Percentiles rank a stretch among this genome's conserved stretches.
Conservation (phyloP, 495 filamentous ascomycete species). For the Penicillium chermesinum region DNA sequence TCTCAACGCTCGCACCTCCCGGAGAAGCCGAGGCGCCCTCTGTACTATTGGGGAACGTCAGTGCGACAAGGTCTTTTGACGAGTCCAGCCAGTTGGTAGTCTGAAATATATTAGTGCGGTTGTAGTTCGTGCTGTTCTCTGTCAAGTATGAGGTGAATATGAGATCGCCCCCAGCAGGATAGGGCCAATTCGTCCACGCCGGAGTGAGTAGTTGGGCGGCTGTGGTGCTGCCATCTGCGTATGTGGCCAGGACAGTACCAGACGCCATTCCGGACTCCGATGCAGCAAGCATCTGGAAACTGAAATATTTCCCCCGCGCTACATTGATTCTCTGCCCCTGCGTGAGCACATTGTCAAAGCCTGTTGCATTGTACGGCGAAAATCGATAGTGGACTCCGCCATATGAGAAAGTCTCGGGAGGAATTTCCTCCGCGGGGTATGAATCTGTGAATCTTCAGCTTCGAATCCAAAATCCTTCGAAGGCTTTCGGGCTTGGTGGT, state of each 20-base stretch:
- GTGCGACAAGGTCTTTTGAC: constrained; percentile 35
- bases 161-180: constrained; percentile 45
- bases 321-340: constrained; percentile 38
- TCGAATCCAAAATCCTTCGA: too few species aligned
- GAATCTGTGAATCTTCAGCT: constrained; percentile 21
- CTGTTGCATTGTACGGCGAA: constrained; percentile 38
- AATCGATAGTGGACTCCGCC: constrained; percentile 44
- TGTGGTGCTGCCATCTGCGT: constrained; percentile 38
- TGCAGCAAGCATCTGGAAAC: constrained; percentile 44
- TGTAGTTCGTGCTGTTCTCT: constrained; percentile 40
- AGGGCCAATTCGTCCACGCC: constrained; percentile 45
- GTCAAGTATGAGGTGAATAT: constrained; percentile 46
- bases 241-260: constrained; percentile 43
- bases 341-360: constrained; percentile 42
- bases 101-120: constrained; percentile 50
- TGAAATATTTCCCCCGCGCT: constrained; percentile 33
- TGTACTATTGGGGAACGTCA: constrained; percentile 34
- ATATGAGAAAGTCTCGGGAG: constrained; percentile 34
- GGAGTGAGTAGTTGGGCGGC: constrained; percentile 39
- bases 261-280: constrained; percentile 39
- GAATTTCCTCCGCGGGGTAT: constrained; percentile 40
- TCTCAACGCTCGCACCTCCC: constrained; percentile 16
- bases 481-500: neutral
- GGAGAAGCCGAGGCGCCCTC: constrained; percentile 15
- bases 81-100: constrained; percentile 43